Percentiles rank a stretch among this genome's conserved stretches.
Evolutionary conservation across 164 flowering plant genomes (phyloP).

Genomic region (Paratinospora sagittata): DNA sequence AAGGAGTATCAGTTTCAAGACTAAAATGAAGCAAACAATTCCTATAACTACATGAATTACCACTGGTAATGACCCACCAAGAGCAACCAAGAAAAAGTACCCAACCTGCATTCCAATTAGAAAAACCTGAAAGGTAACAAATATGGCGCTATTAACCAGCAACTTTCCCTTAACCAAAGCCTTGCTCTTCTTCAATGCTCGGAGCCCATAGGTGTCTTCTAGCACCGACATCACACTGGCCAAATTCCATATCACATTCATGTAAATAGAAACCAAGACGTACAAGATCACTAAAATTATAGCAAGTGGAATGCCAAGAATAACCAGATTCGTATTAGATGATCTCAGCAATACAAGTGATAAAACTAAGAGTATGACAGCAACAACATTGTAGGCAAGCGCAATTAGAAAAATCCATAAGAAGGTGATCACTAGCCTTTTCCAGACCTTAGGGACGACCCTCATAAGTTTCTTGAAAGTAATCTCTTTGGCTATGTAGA

Average conservation of each 20-base stretch:
- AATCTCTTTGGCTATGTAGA: conserved; percentile 65
- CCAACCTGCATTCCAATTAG: conserved; percentile 2
- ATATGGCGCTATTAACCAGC: conserved; percentile 23
- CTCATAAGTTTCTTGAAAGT: conserved; percentile 9
- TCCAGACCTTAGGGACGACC: no score
- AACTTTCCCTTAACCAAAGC: conserved; percentile 67
- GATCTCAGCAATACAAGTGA: neutral
- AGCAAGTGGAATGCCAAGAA: neutral
- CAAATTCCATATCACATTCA: conserved; percentile 88
- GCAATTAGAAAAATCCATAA: neutral
- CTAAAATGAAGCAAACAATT: neutral
- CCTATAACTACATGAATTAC: neutral
- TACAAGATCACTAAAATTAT: conserved; percentile 31
- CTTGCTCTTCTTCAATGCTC: conserved; percentile 81
- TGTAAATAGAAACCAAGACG: conserved; percentile 52
- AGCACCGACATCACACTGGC: conserved; percentile 88
- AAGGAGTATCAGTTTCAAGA: neutral
- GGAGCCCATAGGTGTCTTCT: conserved; percentile 66
- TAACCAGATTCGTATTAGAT: no score
- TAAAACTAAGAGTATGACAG: neutral
- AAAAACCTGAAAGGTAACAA: no score
- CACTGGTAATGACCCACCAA: conserved; percentile 39
- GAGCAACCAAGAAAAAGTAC: conserved; percentile 46
- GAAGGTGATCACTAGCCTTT: conserved; percentile 25
- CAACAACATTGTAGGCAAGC: neutral